These are phyloP conservation scores for Pezicula radicicola DNA, from an alignment of 2,329 filamentous ascomycete genomes.

Conservation along the genomic window DNA sequence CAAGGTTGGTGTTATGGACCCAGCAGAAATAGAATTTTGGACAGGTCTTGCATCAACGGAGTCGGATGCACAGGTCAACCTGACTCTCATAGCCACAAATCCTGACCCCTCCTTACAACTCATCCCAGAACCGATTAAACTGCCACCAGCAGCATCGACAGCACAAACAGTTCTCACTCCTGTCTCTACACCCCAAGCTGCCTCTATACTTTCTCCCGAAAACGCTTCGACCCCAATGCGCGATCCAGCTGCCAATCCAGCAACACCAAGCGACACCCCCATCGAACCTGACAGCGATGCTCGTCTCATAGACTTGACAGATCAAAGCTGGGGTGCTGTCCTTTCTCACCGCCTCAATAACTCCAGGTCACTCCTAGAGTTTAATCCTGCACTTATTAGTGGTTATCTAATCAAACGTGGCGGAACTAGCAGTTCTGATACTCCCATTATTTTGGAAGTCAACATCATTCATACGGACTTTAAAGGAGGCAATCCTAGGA, in stretches of 20 bases:
- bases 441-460: slow-evolving; percentile 59
- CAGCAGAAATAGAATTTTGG: slow-evolving; percentile 62
- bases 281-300: slow-evolving; percentile 60
- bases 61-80: slow-evolving; percentile 44
- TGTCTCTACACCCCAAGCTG: slow-evolving; percentile 60
- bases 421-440: slow-evolving; percentile 52
- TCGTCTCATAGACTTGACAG: slow-evolving; percentile 67
- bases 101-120: slow-evolving; percentile 62
- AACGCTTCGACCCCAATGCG: slow-evolving; percentile 31
- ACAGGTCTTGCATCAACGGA: slow-evolving; percentile 49
- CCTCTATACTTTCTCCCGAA: slow-evolving; percentile 57
- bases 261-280: slow-evolving; percentile 35
- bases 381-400: slow-evolving; percentile 56
- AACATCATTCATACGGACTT: slow-evolving; percentile 56
- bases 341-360: slow-evolving; percentile 64
- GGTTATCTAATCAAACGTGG: slow-evolving; percentile 66
- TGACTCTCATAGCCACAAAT: slow-evolving; percentile 64
- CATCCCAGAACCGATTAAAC: slow-evolving; percentile 50
- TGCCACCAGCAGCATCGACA: slow-evolving; percentile 39
- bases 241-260: slow-evolving; percentile 24
- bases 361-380: slow-evolving; percentile 50
- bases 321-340: slow-evolving; percentile 74
- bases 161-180: slow-evolving; percentile 51
- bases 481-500: slow-evolving; percentile 23
- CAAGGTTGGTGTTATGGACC: slow-evolving; percentile 66